phyloP scores from a whole-genome alignment of 2,329 filamentous ascomycete species.

The Hymenoscyphus albidus region DNA sequence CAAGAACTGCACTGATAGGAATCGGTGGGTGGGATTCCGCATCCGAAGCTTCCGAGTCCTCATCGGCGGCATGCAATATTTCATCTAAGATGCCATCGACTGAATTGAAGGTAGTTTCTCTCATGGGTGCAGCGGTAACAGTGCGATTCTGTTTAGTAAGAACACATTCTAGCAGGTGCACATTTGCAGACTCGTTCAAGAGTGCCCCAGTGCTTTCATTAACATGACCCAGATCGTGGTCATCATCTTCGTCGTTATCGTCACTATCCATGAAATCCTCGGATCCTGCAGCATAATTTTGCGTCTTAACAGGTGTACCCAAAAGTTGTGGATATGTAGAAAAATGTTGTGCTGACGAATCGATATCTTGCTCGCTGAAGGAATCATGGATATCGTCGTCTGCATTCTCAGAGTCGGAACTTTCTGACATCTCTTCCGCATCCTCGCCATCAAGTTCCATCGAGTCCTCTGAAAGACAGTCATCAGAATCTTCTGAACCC shows the following conservation, averaged over 20 bases:
- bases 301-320: neutral
- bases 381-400: constrained; percentile 7
- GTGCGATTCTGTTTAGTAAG: neutral
- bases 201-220: constrained; percentile 25
- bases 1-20: no score
- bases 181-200: constrained; percentile 16
- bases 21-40: no score
- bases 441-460: constrained; percentile 17
- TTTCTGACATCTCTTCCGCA: constrained; percentile 12
- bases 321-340: neutral
- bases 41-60: no score
- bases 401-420: constrained; percentile 6
- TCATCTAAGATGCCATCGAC: no score
- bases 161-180: neutral
- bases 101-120: no score
- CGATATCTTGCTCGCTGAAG: constrained; percentile 10
- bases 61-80: no score
- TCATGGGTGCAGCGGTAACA: constrained; percentile 11
- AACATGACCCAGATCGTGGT: constrained; percentile 27
- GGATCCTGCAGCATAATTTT: neutral
- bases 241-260: constrained; percentile 15
- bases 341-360: neutral
- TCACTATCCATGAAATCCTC: neutral
- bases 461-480: constrained; percentile 6
- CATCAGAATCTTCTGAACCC: constrained; percentile 2